phyloP scores from a whole-genome alignment of 176 grass and related monocot species.

The Microstegium vimineum region DNA sequence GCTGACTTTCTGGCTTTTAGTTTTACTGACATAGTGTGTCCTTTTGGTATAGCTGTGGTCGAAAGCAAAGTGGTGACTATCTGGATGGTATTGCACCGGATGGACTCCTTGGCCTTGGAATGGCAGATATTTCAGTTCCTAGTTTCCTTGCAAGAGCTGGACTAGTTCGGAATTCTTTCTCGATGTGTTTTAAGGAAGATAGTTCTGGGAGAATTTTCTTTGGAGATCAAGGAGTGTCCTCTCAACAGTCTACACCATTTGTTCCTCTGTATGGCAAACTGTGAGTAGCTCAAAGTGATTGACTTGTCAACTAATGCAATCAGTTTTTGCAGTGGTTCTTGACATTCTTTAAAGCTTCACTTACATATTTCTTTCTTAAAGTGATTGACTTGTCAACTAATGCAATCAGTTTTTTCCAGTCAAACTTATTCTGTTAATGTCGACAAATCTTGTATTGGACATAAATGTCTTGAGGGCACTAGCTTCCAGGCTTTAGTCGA shows the following conservation, averaged over 20 bases:
- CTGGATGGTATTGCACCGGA: slow-evolving; percentile 94
- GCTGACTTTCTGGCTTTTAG: neutral
- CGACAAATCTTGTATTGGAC: slow-evolving; percentile 75
- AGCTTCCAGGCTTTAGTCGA: slow-evolving; percentile 76
- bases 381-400: too few species aligned
- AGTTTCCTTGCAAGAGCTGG: slow-evolving; percentile 89
- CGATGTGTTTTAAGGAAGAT: slow-evolving; percentile 87
- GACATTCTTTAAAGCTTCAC: slow-evolving; percentile 3
- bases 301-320: neutral
- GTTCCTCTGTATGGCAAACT: slow-evolving; percentile 76
- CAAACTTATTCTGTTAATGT: slow-evolving; percentile 70
- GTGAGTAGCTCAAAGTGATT: slow-evolving; percentile 50
- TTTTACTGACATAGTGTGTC: slow-evolving; percentile 11
- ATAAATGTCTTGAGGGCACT: slow-evolving; percentile 56
- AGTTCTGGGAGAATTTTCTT: slow-evolving; percentile 91
- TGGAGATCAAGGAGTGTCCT: slow-evolving; percentile 75
- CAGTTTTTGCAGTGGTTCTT: neutral
- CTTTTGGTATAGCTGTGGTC: slow-evolving; percentile 67
- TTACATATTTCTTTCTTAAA: slow-evolving; percentile 27
- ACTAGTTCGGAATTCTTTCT: slow-evolving; percentile 80
- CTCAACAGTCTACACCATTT: slow-evolving; percentile 85
- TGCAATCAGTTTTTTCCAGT: too few species aligned
- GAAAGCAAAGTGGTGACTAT: slow-evolving; percentile 84
- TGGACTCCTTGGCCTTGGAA: slow-evolving; percentile 90
- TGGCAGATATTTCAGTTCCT: slow-evolving; percentile 87